Conservation (phyloP, 1,139 yeast species). For the Yamadazyma dendronema region DNA sequence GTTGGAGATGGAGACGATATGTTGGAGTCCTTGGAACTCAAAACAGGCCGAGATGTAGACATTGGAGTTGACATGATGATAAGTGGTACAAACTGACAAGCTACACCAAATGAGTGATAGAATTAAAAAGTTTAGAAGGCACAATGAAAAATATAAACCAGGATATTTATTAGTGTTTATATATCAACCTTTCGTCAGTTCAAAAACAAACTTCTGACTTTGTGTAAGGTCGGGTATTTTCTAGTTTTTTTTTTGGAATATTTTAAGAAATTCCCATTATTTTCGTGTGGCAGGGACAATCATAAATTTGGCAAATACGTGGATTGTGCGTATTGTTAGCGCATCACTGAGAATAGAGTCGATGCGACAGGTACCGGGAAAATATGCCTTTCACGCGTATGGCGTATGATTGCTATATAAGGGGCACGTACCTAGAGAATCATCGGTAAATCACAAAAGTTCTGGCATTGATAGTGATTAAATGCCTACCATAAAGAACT, state of each 20-base stretch:
- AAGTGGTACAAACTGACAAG: conserved; percentile 3
- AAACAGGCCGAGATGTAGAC: conserved; percentile 11
- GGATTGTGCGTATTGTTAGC: conserved; percentile 1
- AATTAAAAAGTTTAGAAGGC: not conserved
- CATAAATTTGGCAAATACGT: conserved; percentile 1
- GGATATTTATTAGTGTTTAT: conserved; percentile 1
- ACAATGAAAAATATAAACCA: not conserved
- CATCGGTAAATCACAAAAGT: too few relatives aligned
- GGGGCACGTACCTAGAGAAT: too few relatives aligned
- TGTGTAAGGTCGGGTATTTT: conserved; percentile 2
- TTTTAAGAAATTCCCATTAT: not conserved
- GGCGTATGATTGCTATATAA: not conserved
- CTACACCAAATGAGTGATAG: not conserved
- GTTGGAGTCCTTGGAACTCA: conserved; percentile 14
- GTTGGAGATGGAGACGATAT: conserved; percentile 26
- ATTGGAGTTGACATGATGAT: not conserved
- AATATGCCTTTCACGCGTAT: not conserved
- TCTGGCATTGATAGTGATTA: too few relatives aligned
- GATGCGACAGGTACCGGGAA: not conserved
- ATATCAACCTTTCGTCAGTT: conserved; percentile 1
- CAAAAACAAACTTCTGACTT: conserved; percentile 3
- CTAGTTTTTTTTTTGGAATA: conserved; percentile 1
- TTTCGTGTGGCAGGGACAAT: not conserved
- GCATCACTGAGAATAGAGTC: conserved; percentile 1
- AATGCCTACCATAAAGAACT: too few relatives aligned